Base-by-base conservation (phyloP, 495 filamentous ascomycete genomes). In the Lophiostoma macrostomum region DNA sequence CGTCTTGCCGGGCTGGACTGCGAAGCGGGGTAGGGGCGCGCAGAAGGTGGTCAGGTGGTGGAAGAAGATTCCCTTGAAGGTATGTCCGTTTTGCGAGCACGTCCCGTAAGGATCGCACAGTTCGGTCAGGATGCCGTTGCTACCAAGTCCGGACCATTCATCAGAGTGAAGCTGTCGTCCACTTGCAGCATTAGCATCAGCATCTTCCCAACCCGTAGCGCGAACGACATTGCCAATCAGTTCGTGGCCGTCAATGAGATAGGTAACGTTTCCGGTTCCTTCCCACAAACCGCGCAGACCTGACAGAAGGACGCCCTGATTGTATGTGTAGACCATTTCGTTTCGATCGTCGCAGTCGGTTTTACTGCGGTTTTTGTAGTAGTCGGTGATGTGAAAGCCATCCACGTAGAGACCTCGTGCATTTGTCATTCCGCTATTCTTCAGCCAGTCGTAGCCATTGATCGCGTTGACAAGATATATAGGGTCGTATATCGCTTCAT, bases 31-130 rank as follows among this genome's bases (percentile, higher is more conserved):
- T 0, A 96, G 70, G 0, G 80, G 79, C 18, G 76, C 73, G 69
- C 93, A 98, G 69, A 97, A 96, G 3, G 80, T 66, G 0, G 83
- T 77, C 1, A 98, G 74, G 58, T 98, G 91, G 68, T 96, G 81
- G 74, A 93, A 95, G 74, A 88, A 95, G 45, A 95, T 91, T 12
- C 90, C 88, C 64, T 96, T 98, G 76, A 98, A 98, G 0, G 88
- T 94, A 62, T 96, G 90, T 0, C 77, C 78, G 61, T 98, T 78
- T 69, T 97, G 93, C 10, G 81, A 86, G 64, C 91, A 97, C 35
- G 67, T 74, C 2, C 80, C 88, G 14, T 66, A 71, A 0, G 83
- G 79, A 67, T 98, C 93, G 64, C 91, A 97, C 10, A 74, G 68
- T 16, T 98, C 93, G 64, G 95, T 89, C 46, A 98, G 72, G 7